phyloP scores from a whole-genome alignment of 2,329 filamentous ascomycete genomes.

The Colletotrichum trifolii region DNA sequence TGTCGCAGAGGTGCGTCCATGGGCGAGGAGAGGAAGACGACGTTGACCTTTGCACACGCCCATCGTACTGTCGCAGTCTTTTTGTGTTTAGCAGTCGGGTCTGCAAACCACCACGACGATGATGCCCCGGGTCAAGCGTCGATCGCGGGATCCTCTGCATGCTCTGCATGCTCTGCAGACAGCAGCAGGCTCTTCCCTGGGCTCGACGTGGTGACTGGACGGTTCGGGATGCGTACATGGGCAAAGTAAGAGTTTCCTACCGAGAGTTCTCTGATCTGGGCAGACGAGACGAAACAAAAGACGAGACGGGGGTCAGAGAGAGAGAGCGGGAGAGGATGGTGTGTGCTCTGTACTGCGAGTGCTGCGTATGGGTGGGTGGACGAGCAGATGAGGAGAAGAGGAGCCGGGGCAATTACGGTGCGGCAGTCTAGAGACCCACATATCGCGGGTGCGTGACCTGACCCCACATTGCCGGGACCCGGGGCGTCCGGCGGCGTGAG shows the following conservation, averaged over 20 bases:
- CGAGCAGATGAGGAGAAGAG: not conserved
- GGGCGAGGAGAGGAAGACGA: not conserved
- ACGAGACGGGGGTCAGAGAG: conserved; percentile 1
- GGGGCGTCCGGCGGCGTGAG: conserved; percentile 2
- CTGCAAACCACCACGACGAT: conserved; percentile 13
- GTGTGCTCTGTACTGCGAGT: too few relatives aligned
- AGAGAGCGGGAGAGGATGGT: not conserved
- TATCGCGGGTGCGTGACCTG: too few relatives aligned
- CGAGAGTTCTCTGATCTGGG: conserved; percentile 10
- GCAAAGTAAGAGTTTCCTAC: not conserved
- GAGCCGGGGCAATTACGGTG: conserved; percentile 2
- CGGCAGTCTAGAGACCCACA: too few relatives aligned
- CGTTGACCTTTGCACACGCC: not conserved
- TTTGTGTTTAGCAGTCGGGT: conserved; percentile 2
- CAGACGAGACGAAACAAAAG: conserved; percentile 19
- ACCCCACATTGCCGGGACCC: not conserved
- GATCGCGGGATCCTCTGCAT: not conserved
- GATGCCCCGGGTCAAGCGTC: conserved; percentile 17
- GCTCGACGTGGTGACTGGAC: not conserved
- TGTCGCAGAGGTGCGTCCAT: conserved; percentile 22
- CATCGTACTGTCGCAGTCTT: not conserved
- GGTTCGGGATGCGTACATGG: not conserved
- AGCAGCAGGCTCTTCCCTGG: too few relatives aligned
- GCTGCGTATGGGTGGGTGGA: too few relatives aligned
- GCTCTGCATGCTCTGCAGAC: not conserved